These are phyloP conservation scores for Phytopythium cucurbitacearum DNA, from an alignment of 352 stramenopile species.

Conservation along the genomic window DNA sequence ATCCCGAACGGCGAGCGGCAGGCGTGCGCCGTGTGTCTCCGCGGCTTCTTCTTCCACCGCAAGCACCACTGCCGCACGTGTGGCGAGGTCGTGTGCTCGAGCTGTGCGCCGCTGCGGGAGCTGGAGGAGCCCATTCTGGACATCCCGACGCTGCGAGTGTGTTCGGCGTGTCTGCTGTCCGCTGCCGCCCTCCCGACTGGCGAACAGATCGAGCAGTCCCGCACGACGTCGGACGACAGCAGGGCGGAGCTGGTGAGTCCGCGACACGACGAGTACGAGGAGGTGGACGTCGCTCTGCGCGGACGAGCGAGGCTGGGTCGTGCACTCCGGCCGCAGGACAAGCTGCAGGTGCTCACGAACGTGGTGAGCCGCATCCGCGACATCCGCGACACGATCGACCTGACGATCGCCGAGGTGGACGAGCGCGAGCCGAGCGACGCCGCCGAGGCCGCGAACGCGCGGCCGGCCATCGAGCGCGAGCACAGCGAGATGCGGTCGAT, in stretches of 20 bases:
- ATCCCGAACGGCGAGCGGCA: constrained; percentile 68
- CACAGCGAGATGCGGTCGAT: constrained; percentile 53
- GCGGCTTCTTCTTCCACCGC: constrained; percentile 67
- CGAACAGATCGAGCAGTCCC: neutral
- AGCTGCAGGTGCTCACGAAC: constrained; percentile 44
- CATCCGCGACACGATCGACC: constrained; percentile 63
- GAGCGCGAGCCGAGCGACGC: constrained; percentile 21
- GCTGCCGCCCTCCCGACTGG: constrained; percentile 9
- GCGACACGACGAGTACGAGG: constrained; percentile 53
- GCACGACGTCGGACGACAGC: constrained; percentile 4
- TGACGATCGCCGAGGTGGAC: constrained; percentile 52
- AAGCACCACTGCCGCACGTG: constrained; percentile 73
- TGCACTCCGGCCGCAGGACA: constrained; percentile 33
- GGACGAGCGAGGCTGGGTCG: constrained; percentile 40
- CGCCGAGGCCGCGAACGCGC: constrained; percentile 32
- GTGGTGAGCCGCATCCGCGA: constrained; percentile 65
- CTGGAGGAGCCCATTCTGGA: constrained; percentile 71
- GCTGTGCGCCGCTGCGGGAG: constrained; percentile 49
- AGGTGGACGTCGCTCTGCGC: constrained; percentile 57
- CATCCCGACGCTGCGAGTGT: constrained; percentile 61
- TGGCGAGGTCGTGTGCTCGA: constrained; percentile 69
- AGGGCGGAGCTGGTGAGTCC: constrained; percentile 29
- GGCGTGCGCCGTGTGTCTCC: constrained; percentile 65
- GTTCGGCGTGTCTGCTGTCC: constrained; percentile 49
- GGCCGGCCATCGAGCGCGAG: constrained; percentile 9